Conservation (phyloP, 2,329 filamentous ascomycete species). For the Fusarium subglutinans region DNA sequence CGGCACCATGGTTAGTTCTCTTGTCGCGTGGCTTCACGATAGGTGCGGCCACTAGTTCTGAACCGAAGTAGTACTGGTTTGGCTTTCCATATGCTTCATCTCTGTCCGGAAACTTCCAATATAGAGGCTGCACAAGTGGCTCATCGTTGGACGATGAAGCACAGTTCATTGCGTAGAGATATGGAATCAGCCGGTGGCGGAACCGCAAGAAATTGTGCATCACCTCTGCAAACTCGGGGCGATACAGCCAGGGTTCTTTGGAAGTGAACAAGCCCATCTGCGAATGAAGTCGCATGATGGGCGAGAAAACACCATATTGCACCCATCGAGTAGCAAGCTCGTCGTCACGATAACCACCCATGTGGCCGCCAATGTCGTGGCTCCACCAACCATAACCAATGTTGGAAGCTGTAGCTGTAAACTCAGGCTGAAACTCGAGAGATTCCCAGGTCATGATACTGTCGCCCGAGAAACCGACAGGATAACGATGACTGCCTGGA, state of each 20-base stretch:
- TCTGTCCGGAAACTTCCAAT: slow-evolving; percentile 65
- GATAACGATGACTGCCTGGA: slow-evolving; percentile 70
- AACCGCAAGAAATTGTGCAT: slow-evolving; percentile 62
- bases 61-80: slow-evolving; percentile 69
- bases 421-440: slow-evolving; percentile 71
- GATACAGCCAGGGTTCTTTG: slow-evolving; percentile 70
- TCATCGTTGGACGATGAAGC: slow-evolving; percentile 54
- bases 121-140: slow-evolving; percentile 69
- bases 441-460: slow-evolving; percentile 68
- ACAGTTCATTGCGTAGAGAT: slow-evolving; percentile 67
- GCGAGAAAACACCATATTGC: slow-evolving; percentile 69
- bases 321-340: slow-evolving; percentile 69
- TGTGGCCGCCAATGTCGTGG: slow-evolving; percentile 74
- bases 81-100: slow-evolving; percentile 64
- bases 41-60: slow-evolving; percentile 64
- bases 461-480: slow-evolving; percentile 72
- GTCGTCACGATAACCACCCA: slow-evolving; percentile 63
- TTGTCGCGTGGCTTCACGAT: slow-evolving; percentile 61
- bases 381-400: slow-evolving; percentile 76
- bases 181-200: slow-evolving; percentile 68
- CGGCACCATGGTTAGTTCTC: slow-evolving; percentile 56
- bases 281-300: slow-evolving; percentile 69
- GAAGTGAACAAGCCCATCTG: slow-evolving; percentile 65
- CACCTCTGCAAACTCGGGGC: slow-evolving; percentile 54
- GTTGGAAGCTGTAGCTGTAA: slow-evolving; percentile 72